Evolutionary conservation across 192 early-diverging fungal genomes (phyloP).

Genomic region (Umbelopsis vinacea): DNA sequence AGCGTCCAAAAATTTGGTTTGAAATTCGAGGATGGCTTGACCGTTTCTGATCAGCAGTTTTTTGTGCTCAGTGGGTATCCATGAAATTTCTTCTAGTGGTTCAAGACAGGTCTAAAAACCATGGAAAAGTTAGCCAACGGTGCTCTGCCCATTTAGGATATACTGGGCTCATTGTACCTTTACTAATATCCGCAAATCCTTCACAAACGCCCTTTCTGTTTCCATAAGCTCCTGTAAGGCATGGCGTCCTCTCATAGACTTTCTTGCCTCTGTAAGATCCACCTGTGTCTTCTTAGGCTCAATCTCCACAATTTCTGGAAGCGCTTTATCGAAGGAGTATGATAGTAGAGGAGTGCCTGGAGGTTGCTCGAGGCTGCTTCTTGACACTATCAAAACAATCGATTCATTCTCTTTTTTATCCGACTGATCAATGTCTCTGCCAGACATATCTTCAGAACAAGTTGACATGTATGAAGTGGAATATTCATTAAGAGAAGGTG

Average conservation of each 20-base stretch:
- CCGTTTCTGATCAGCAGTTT: conserved; percentile 36
- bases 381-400: neutral
- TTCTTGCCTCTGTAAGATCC: neutral
- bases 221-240: conserved; percentile 38
- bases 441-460: neutral
- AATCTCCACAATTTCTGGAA: neutral
- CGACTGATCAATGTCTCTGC: neutral
- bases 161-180: conserved; percentile 32
- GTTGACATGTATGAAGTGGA: neutral
- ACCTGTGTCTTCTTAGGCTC: neutral
- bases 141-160: neutral
- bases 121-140: neutral
- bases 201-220: conserved; percentile 40
- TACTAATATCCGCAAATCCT: conserved; percentile 31
- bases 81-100: conserved; percentile 24
- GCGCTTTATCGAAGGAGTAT: neutral
- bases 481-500: neutral
- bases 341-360: neutral
- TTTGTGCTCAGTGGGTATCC: conserved; percentile 32
- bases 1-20: conserved; percentile 31
- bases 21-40: conserved; percentile 32
- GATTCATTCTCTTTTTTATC: neutral
- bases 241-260: conserved; percentile 25
- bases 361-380: neutral
- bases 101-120: conserved; percentile 16